Conservation (phyloP, 768 basidiomycete species). For the Leccinellum rugosiceps region DNA sequence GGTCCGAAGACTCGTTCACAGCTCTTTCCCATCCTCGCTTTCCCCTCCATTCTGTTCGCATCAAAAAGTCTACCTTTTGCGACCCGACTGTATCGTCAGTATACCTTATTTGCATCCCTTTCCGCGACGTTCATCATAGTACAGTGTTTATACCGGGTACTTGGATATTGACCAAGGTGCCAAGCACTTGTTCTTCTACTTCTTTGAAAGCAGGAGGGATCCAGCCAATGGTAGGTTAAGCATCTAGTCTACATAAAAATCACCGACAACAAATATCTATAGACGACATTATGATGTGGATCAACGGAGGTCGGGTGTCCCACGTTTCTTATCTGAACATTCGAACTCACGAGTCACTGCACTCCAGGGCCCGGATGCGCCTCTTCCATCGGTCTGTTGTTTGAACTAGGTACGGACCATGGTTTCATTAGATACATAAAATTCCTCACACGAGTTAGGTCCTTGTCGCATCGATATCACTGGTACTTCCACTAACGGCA, state of each 20-base stretch:
- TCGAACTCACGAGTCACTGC: not conserved
- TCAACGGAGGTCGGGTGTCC: conserved; percentile 52
- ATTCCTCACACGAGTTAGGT: conserved; percentile 34
- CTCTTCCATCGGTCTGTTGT: conserved; percentile 53
- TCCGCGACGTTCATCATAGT: not conserved
- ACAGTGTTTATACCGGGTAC: conserved; percentile 46
- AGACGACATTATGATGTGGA: conserved; percentile 73
- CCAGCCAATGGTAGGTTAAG: conserved; percentile 35
- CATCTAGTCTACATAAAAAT: not conserved
- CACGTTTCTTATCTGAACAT: not conserved
- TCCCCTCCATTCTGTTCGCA: conserved; percentile 50
- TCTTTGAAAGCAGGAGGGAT: conserved; percentile 53
- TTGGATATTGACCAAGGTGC: conserved; percentile 47
- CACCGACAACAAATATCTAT: not conserved
- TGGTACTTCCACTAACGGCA: conserved; percentile 53
- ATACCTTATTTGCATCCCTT: not conserved
- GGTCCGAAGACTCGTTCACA: conserved; percentile 32
- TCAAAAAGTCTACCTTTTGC: conserved; percentile 62
- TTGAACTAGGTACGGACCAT: conserved; percentile 46
- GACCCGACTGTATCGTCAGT: conserved; percentile 51
- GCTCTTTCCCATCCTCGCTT: conserved; percentile 47
- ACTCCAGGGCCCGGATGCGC: conserved; percentile 55
- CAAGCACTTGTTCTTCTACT: conserved; percentile 55
- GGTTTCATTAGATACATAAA: conserved; percentile 5
- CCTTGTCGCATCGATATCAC: conserved; percentile 59